phyloP scores from a whole-genome alignment of 2,329 filamentous ascomycete species.

The Diatrype stigma region DNA sequence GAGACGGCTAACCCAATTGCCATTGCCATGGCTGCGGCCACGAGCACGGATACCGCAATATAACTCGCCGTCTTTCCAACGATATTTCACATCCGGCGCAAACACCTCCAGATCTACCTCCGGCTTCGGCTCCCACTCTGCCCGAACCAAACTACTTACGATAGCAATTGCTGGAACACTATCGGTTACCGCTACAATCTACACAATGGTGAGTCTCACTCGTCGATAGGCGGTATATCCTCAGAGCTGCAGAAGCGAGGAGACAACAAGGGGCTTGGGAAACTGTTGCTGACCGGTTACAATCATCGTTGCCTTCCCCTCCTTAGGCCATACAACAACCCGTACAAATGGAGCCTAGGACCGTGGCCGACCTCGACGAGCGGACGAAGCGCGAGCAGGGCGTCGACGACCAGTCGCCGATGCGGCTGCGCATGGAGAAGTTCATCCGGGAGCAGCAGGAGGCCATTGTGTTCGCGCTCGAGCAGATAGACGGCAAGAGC shows the following conservation, averaged over 20 bases:
- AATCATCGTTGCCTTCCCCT: neutral
- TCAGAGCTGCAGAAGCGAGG: neutral
- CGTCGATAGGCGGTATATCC: neutral
- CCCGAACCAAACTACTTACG: slow-evolving; percentile 10
- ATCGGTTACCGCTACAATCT: slow-evolving; percentile 16
- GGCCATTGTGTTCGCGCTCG: slow-evolving; percentile 77
- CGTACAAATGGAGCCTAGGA: slow-evolving; percentile 54
- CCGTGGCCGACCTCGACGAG: slow-evolving; percentile 81
- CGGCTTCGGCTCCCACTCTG: slow-evolving; percentile 3
- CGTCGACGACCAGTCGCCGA: slow-evolving; percentile 75
- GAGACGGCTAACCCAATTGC: slow-evolving; percentile 18
- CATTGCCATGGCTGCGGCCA: slow-evolving; percentile 16
- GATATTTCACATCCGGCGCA: slow-evolving; percentile 16
- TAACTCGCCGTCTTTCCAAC: slow-evolving; percentile 13
- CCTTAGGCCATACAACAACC: slow-evolving; percentile 38
- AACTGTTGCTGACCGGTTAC: slow-evolving; percentile 10
- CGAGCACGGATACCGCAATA: slow-evolving; percentile 13
- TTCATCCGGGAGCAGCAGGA: slow-evolving; percentile 92
- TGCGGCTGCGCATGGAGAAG: slow-evolving; percentile 96
- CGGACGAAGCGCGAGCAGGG: slow-evolving; percentile 74
- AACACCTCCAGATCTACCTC: slow-evolving; percentile 4
- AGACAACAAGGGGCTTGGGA: too few species aligned
- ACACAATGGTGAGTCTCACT: slow-evolving; percentile 18
- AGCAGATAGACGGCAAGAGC: slow-evolving; percentile 75
- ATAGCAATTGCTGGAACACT: slow-evolving; percentile 14